A percentile compares a stretch with the other conserved stretches of the same genome.
Conservation (phyloP, 805 yeast genomes). For the Candida lessepsii region DNA sequence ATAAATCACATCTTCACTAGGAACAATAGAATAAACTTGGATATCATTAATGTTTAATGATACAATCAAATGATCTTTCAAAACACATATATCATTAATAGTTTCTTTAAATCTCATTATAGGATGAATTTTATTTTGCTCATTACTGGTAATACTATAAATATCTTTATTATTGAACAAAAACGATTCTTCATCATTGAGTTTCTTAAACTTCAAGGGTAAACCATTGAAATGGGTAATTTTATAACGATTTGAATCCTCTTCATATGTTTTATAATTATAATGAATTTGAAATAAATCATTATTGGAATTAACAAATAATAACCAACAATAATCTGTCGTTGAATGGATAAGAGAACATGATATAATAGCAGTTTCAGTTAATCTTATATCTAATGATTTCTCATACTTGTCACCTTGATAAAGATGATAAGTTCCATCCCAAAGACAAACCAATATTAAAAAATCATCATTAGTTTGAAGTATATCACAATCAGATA, state of each 20-base stretch:
- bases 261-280: slow-evolving; percentile 8
- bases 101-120: slow-evolving; percentile 3
- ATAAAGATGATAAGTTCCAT: slow-evolving; percentile 16
- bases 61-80: slow-evolving; percentile 10
- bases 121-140: slow-evolving; percentile 11
- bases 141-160: slow-evolving; percentile 13
- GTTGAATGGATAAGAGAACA: slow-evolving; percentile 11
- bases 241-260: slow-evolving; percentile 4
- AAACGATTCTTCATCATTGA: slow-evolving; percentile 6
- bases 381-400: not conserved
- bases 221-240: slow-evolving; percentile 10
- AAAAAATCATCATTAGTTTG: slow-evolving; percentile 7
- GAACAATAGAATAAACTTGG: slow-evolving; percentile 6
- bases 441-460: slow-evolving; percentile 17
- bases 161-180: slow-evolving; percentile 15
- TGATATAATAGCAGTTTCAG: slow-evolving; percentile 13
- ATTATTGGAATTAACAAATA: slow-evolving; percentile 17
- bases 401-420: not conserved
- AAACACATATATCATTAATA: slow-evolving; percentile 15
- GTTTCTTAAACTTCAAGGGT: slow-evolving; percentile 17
- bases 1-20: slow-evolving; percentile 13
- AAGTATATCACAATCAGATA: slow-evolving; percentile 15
- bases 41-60: slow-evolving; percentile 9
- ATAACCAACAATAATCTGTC: slow-evolving; percentile 12
- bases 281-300: slow-evolving; percentile 15